Evolutionary conservation across 345 rosid species (phyloP), one percentile per base, ranked within the genome.

Genomic region (Cardamine resedifolia): DNA sequence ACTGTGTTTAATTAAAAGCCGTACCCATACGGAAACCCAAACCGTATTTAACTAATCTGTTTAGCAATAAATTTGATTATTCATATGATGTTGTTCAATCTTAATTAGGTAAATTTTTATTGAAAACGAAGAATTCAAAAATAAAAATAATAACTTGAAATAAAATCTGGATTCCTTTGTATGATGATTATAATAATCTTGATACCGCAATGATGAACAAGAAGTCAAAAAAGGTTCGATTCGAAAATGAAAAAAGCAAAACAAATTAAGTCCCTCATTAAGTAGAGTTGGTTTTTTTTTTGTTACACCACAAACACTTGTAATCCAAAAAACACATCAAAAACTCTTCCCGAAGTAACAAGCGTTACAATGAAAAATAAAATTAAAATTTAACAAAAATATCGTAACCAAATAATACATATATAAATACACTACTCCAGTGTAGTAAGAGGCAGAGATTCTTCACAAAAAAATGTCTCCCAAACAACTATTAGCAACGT

Each of bases 211-310:
- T 19, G 18, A 66, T 74, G 27, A 51, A 67, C 19, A 49, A 66
- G 47, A 59, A 28, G 73, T 74, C 16, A 67, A 64, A 74, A 73
- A 73, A 66, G 60, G 45, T 48, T 48, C 59, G 59, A 47, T 58
- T 73, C 14, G 52, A 58, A 24, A n/a, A 36, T 38, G 58, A 38
- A 45, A 31, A 58, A 49, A 58, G 61, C 27, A 10, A 74, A 49
- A 34, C 48, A 27, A 58, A 41, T 38, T 19, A 49, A 73, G 59
- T 57, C 58, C 39, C 19, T 66, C 72, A 48, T 66, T 66, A 43
- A 57, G 27, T 56, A 58, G 28, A 64, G 56, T 72, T 71, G 53
- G 60, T 60, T 59, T 61, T 60, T 10, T 59, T 7, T 52, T 61
- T 60, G 31, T 28, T 28, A 28, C 31, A 2, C 51, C 69, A 5